Base-by-base conservation (phyloP, 179 eudicot genomes). In the Vitellaria paradoxa region DNA sequence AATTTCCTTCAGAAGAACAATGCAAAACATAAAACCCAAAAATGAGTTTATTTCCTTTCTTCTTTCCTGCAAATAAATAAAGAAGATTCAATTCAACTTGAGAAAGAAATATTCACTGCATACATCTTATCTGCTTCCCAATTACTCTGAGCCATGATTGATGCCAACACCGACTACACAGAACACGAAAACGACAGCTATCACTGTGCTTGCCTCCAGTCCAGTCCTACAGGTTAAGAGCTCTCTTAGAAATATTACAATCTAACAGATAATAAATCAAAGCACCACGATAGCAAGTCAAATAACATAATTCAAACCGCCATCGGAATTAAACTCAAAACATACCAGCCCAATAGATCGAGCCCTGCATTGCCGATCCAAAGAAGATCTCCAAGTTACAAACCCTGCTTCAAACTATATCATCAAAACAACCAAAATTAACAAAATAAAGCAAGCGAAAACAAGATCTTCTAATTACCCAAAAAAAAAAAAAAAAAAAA, bases 41-140 rank as follows among this genome's bases (percentile, higher is more conserved):
- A 50, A 50, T 8, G 69, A 12, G 64, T 50, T 1, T 5, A 60
- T 24, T 23, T 49, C 49, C 46, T 49, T 47, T 63, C 30, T 64
- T 63, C 23, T 26, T 24, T 12, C 55, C 55, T 50, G 7, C 55
- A 50, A 50, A 50, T 50, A 7, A 18, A 65, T 21, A 26, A 0
- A 66, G 6, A 18, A 40, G 65, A 74, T 26, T n/a, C 46, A 20
- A 78, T 37, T 42, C 15, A 55, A 0, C 55, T 8, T 50, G 12
- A 8, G 55, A 50, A 50, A 12, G 12, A 50, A 50, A 50, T 7
- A 50, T 50, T 30, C 45, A 73, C 65, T 55, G 72, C 90, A 73
- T 87, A 93, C 98, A 93, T 93, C 88, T 93, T 93, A 88, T 93
- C 98, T 70, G 98, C 98, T 84, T 93, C 98, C 98, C 98, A 93